These are phyloP conservation scores for Chrysoporthe puriensis DNA, from an alignment of 2,329 filamentous ascomycete species.

Conservation along the genomic window DNA sequence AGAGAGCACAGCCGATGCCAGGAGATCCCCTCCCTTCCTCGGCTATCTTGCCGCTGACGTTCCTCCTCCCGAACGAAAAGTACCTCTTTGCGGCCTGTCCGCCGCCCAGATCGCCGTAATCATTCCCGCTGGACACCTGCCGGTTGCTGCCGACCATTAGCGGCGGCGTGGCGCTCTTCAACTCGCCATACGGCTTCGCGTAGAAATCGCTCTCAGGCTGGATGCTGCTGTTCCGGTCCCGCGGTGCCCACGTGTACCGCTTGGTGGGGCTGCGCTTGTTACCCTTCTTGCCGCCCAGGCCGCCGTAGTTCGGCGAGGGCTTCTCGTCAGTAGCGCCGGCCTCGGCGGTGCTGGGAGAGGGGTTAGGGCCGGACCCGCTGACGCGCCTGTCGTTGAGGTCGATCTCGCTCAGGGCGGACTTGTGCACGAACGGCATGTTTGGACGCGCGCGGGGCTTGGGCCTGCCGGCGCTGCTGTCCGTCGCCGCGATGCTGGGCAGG, in stretches of 20 bases:
- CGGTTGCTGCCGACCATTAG: constrained; percentile 53
- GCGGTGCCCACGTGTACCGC: constrained; percentile 29
- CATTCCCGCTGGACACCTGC: constrained; percentile 64
- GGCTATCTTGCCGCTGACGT: constrained; percentile 73
- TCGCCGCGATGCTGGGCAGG: constrained; percentile 23
- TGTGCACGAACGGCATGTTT: constrained; percentile 39
- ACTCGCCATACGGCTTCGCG: constrained; percentile 62
- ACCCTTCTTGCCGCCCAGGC: constrained; percentile 6
- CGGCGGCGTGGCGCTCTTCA: constrained; percentile 57
- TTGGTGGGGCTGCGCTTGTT: constrained; percentile 17
- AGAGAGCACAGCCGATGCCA: constrained; percentile 17
- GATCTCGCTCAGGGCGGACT: constrained; percentile 48
- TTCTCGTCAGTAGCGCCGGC: constrained; percentile 19
- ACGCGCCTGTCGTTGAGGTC: constrained; percentile 49
- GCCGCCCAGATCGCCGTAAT: constrained; percentile 47
- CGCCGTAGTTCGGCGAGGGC: constrained; percentile 8
- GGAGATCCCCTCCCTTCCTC: constrained; percentile 62
- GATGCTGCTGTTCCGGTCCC: constrained; percentile 50
- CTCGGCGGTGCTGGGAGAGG: background rate
- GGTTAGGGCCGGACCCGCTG: constrained; percentile 44
- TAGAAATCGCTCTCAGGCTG: constrained; percentile 55
- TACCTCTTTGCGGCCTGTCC: constrained; percentile 28
- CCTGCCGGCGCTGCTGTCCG: constrained; percentile 22
- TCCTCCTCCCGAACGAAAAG: constrained; percentile 51
- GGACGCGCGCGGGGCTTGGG: constrained; percentile 28